Evolutionary conservation across 1,284 basidiomycete species (phyloP).

Genomic region (Leucoagaricus sp.): DNA sequence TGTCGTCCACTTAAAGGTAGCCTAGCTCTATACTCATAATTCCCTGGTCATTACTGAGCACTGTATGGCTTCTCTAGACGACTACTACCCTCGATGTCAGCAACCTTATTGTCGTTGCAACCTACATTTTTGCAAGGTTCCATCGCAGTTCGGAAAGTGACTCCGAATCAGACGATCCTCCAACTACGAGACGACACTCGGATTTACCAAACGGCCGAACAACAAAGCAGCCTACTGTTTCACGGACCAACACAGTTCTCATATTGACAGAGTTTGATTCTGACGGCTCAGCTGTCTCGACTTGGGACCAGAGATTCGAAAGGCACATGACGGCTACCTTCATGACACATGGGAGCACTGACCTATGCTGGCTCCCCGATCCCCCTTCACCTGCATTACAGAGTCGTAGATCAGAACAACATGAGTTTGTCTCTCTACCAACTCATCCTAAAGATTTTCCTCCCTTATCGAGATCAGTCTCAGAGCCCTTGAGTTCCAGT

Average conservation of each 20-base stretch:
- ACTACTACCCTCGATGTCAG: conserved; percentile 2
- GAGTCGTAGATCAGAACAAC: no score
- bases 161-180: neutral
- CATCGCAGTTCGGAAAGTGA: neutral
- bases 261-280: conserved; percentile 7
- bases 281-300: neutral
- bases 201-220: conserved; percentile 2
- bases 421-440: no score
- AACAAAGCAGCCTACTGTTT: neutral
- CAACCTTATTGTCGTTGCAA: conserved; percentile 8
- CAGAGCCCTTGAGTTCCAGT: no score
- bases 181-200: neutral
- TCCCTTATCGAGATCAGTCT: no score
- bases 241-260: neutral
- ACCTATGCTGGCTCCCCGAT: neutral
- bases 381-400: no score
- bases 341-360: neutral
- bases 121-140: conserved; percentile 5
- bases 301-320: neutral
- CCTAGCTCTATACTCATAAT: neutral
- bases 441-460: no score
- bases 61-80: neutral
- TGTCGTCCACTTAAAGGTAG: conserved; percentile 5
- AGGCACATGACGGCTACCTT: neutral
- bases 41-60: neutral